Conservation (phyloP, 2,329 filamentous ascomycete species). For the Colletotrichum destructivum region DNA sequence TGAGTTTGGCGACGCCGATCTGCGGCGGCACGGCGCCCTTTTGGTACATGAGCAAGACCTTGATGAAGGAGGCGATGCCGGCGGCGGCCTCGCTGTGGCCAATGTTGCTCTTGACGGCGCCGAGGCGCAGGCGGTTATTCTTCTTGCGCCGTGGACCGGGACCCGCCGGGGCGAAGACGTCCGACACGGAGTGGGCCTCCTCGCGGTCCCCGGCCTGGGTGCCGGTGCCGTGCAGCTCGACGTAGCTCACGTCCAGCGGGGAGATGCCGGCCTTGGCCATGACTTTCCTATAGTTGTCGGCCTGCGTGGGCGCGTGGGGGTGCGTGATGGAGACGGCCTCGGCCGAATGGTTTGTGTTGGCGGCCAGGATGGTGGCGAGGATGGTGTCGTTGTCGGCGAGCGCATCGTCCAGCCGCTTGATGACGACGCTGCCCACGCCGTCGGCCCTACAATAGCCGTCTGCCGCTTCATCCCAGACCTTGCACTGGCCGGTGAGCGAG, state of each 20-base stretch:
- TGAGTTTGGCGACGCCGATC: conserved; percentile 76
- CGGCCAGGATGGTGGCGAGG: conserved; percentile 53
- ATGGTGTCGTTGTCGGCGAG: conserved; percentile 59
- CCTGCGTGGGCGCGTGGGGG: conserved; percentile 30
- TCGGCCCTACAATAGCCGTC: conserved; percentile 65
- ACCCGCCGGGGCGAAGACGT: conserved; percentile 24
- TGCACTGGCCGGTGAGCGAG: conserved; percentile 32
- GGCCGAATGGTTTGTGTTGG: conserved; percentile 58
- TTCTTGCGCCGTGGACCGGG: too few relatives aligned
- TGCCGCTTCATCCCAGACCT: conserved; percentile 57
- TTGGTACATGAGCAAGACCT: conserved; percentile 47
- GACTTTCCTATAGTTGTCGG: conserved; percentile 47
- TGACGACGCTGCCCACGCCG: conserved; percentile 55
- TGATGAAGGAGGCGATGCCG: conserved; percentile 46
- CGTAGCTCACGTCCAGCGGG: conserved; percentile 45
- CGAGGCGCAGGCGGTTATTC: conserved; percentile 4
- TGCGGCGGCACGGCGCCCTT: conserved; percentile 56
- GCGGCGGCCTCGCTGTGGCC: conserved; percentile 48
- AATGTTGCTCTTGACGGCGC: conserved; percentile 57
- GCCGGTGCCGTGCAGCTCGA: conserved; percentile 59
- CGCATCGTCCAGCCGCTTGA: conserved; percentile 62
- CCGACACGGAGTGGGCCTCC: conserved; percentile 43
- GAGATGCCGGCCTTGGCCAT: conserved; percentile 50
- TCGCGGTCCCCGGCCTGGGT: conserved; percentile 52
- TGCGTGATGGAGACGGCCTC: conserved; percentile 56